phyloP scores from a whole-genome alignment of 2,329 filamentous ascomycete genomes.

The Stylonectria norvegica region DNA sequence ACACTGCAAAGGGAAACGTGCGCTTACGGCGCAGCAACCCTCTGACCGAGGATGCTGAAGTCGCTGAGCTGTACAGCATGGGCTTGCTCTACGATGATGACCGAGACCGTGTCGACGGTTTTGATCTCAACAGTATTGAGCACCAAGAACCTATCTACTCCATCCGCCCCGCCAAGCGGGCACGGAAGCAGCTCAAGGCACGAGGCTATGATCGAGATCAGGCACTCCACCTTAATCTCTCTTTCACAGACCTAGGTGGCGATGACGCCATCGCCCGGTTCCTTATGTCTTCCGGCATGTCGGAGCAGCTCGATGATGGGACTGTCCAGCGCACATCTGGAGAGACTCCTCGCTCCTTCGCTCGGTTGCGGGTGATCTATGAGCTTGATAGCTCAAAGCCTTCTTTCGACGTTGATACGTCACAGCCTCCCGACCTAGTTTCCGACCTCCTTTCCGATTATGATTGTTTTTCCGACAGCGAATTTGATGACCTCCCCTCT shows the following conservation, averaged over 20 bases:
- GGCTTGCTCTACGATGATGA: constrained; percentile 45
- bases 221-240: constrained; percentile 38
- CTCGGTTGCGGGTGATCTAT: constrained; percentile 40
- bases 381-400: constrained; percentile 34
- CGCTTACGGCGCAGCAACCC: constrained; percentile 21
- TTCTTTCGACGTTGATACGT: constrained; percentile 34
- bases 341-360: constrained; percentile 19
- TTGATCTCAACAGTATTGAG: constrained; percentile 39
- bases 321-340: constrained; percentile 5
- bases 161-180: constrained; percentile 35
- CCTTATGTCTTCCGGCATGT: constrained; percentile 25
- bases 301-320: constrained; percentile 18
- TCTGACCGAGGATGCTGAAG: constrained; percentile 33
- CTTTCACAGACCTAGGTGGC: constrained; percentile 41
- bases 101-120: constrained; percentile 31
- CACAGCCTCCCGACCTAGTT: constrained; percentile 35
- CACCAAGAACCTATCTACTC: constrained; percentile 38
- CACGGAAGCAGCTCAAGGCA: constrained; percentile 25
- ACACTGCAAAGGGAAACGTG: constrained; percentile 34
- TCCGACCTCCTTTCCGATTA: constrained; percentile 35
- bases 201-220: constrained; percentile 22
- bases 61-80: constrained; percentile 42
- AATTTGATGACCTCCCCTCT: constrained; percentile 31
- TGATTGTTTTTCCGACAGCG: constrained; percentile 36
- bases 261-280: constrained; percentile 39